phyloP scores from a whole-genome alignment of 1,284 basidiomycete genomes.

The Mycosarcoma maydis region DNA sequence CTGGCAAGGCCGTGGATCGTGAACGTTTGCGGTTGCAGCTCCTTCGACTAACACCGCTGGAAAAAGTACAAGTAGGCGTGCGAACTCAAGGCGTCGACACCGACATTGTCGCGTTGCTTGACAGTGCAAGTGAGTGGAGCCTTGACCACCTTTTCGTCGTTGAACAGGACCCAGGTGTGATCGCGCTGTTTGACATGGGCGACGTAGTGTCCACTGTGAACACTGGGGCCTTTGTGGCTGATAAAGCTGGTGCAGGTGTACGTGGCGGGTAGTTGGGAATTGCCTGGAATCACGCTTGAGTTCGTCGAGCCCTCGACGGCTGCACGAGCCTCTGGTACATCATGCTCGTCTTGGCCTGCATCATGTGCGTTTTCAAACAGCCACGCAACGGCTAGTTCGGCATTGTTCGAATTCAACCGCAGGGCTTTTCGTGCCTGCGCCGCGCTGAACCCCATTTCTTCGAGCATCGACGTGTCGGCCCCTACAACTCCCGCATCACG shows the following conservation, averaged over 20 bases:
- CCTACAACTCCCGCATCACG: slow-evolving; percentile 64
- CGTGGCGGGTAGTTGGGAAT: slow-evolving; percentile 74
- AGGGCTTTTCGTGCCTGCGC: slow-evolving; percentile 89
- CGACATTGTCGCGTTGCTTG: slow-evolving; percentile 28
- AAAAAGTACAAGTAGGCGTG: slow-evolving; percentile 61
- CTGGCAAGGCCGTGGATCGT: too few relatives aligned
- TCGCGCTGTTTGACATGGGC: slow-evolving; percentile 74
- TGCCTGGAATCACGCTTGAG: slow-evolving; percentile 50
- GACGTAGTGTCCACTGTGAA: slow-evolving; percentile 86
- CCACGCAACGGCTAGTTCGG: slow-evolving; percentile 93
- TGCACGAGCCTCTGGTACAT: slow-evolving; percentile 16
- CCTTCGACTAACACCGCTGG: slow-evolving; percentile 23
- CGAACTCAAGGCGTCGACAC: slow-evolving; percentile 35
- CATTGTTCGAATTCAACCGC: slow-evolving; percentile 80
- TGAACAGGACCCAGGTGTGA: slow-evolving; percentile 51
- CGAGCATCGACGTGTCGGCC: slow-evolving; percentile 72
- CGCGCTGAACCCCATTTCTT: slow-evolving; percentile 91
- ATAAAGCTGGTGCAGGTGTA: slow-evolving; percentile 91
- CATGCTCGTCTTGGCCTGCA: slow-evolving; percentile 73
- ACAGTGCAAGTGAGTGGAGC: slow-evolving; percentile 27
- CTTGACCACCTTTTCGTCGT: slow-evolving; percentile 52
- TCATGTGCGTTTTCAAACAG: slow-evolving; percentile 95
- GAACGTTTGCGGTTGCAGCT: not conserved
- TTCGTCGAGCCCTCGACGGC: slow-evolving; percentile 5
- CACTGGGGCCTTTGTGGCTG: slow-evolving; percentile 87